Evolutionary conservation across 768 basidiomycete genomes (phyloP).

Genomic region (Lactarius psammicola): DNA sequence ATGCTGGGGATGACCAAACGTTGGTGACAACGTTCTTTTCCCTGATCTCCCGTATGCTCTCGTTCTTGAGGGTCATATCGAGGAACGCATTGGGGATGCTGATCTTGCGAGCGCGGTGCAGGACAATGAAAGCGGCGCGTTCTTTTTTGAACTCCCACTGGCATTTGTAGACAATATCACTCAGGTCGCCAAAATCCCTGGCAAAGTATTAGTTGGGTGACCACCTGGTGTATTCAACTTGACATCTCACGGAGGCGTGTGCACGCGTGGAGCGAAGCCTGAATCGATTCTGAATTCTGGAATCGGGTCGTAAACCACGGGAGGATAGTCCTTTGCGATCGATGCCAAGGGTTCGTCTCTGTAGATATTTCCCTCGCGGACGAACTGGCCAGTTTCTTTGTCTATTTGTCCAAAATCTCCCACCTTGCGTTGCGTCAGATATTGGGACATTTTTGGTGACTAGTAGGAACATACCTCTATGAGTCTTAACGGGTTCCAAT

Average conservation of each 20-base stretch:
- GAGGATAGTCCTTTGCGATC: slow-evolving; percentile 15
- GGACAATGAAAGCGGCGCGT: slow-evolving; percentile 15
- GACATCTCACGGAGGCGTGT: slow-evolving; percentile 11
- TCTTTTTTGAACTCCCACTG: slow-evolving; percentile 19
- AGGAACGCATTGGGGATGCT: slow-evolving; percentile 14
- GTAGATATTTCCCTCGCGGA: slow-evolving; percentile 23
- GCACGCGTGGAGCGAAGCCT: neutral
- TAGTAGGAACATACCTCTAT: slow-evolving; percentile 14
- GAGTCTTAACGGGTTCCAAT: slow-evolving; percentile 17
- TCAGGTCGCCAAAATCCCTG: slow-evolving; percentile 14
- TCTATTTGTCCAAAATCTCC: slow-evolving; percentile 18
- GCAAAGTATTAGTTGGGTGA: neutral
- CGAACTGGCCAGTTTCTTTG: slow-evolving; percentile 16
- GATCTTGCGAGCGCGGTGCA: slow-evolving; percentile 13
- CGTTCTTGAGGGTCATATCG: slow-evolving; percentile 12
- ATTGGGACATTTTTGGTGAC: neutral
- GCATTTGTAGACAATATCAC: slow-evolving; percentile 14
- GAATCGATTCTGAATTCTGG: slow-evolving; percentile 16
- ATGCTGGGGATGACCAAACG: slow-evolving; percentile 19
- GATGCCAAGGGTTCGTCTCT: slow-evolving; percentile 21
- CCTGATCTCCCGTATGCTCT: slow-evolving; percentile 10
- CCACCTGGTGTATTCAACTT: neutral
- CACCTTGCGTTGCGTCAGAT: slow-evolving; percentile 17
- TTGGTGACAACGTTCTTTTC: slow-evolving; percentile 19
- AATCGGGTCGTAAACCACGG: slow-evolving; percentile 6